Evolutionary conservation across 2,329 filamentous ascomycete species (phyloP), one percentile per base, ranked within the genome.

Genomic region (Diaporthe humulicola): DNA sequence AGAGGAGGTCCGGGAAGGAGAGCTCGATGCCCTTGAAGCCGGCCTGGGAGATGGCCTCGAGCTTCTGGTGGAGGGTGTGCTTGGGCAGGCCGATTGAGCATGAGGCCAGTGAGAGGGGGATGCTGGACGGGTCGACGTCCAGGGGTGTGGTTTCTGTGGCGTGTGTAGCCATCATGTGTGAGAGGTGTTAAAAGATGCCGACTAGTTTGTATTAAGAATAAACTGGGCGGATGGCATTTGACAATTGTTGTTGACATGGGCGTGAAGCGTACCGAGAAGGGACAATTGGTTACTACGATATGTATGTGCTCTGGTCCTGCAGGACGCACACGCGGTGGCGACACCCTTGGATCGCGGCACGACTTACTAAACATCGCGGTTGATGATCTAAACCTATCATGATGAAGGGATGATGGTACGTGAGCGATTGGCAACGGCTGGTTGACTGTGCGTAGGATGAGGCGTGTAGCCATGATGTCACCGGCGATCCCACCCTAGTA

Each of bases 1-100:
- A 84, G 15, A 93, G 82, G 3, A 96, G 89, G 78, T 96, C 93
- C 0, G 93, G 92, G 84, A 95, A 94, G 0, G 91, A 91, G 10
- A 96, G 89, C 82, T 96, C 94, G 74, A 96, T 92, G 19, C 88
- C 93, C 15, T 87, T 84, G 81, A 95, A 95, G 3, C 91, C 92
- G 1, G 90, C 91, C 1, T 85, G 84, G n/a, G 90, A 86, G 77
- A 95, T 91, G 56, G 91, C 90, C 57, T 88, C 83, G 15, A 93
- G 86, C 77, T 92, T 93, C 57, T 89, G 84, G 52, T 89, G 89
- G 0, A 93, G 87, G 2, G 88, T 90, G 74, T 89, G 87, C 2
- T 73, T 74, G 4, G 78, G 78, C 8, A 81, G 77, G 70, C 81
- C 81, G 33, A 92, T 87, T 10, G 89, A 91, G 81, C 88, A 90